A percentile compares a stretch with the other conserved stretches of the same genome.
Conservation (phyloP, 345 rosid genomes). For the Rubroshorea leprosula region DNA sequence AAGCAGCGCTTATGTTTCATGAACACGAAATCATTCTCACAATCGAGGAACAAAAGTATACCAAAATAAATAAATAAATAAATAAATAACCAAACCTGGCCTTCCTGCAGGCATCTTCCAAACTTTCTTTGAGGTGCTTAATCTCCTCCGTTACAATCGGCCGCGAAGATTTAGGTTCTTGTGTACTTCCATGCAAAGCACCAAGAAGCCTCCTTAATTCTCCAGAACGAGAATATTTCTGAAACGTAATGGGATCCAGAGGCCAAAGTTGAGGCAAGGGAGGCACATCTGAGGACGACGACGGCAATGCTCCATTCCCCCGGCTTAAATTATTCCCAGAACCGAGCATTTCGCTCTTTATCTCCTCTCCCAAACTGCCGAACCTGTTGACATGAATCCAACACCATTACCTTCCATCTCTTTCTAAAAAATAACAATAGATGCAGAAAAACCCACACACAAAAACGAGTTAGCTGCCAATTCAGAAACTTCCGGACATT, state of each 20-base stretch:
- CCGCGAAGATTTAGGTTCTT: slow-evolving; percentile 64
- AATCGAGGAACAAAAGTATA: no score
- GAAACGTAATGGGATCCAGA: slow-evolving; percentile 80
- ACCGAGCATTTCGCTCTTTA: slow-evolving; percentile 42
- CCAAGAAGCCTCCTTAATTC: slow-evolving; percentile 78
- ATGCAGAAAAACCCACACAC: no score
- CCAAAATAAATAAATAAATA: no score
- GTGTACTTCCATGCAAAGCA: slow-evolving; percentile 45
- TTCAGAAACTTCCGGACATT: no score
- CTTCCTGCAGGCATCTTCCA: slow-evolving; percentile 62
- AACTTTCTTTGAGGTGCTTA: slow-evolving; percentile 79
- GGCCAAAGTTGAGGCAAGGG: slow-evolving; percentile 54
- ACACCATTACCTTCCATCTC: no score
- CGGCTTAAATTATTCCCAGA: slow-evolving; percentile 52
- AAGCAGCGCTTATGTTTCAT: no score
- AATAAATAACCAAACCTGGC: no score
- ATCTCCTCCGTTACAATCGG: slow-evolving; percentile 80
- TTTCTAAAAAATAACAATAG: no score
- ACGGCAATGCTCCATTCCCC: slow-evolving; percentile 38
- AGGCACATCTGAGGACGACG: slow-evolving; percentile 65
- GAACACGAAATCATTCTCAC: no score
- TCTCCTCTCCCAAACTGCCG: slow-evolving; percentile 15
- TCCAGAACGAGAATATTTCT: slow-evolving; percentile 55
- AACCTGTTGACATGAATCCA: no score
- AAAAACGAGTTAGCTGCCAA: no score